phyloP scores from a whole-genome alignment of 768 basidiomycete genomes.

The Psilocybe subaeruginosa region DNA sequence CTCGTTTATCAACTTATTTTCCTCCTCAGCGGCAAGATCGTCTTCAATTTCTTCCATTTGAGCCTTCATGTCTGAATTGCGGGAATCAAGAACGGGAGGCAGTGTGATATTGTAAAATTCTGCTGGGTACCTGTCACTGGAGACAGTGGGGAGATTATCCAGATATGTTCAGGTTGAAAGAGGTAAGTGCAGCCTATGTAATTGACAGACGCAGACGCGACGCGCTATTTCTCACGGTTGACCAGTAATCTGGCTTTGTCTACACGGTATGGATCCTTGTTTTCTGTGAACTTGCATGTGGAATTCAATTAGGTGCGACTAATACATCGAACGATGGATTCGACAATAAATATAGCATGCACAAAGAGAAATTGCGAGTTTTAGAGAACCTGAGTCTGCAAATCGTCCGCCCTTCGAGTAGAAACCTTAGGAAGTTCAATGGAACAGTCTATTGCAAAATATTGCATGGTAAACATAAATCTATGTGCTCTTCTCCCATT shows the following conservation, averaged over 20 bases:
- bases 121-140: not conserved
- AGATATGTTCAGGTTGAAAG: not conserved
- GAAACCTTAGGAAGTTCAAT: slow-evolving; percentile 4
- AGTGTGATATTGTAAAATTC: not conserved
- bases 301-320: not conserved
- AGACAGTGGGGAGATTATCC: not conserved
- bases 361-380: not conserved
- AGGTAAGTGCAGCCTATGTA: not conserved
- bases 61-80: slow-evolving; percentile 39
- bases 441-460: slow-evolving; percentile 26
- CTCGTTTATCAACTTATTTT: slow-evolving; percentile 89
- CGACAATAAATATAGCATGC: slow-evolving; percentile 1
- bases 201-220: slow-evolving; percentile 30
- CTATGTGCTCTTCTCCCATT: slow-evolving; percentile 75
- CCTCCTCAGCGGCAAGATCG: slow-evolving; percentile 81
- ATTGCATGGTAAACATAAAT: slow-evolving; percentile 23
- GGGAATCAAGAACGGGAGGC: not conserved
- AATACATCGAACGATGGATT: not conserved
- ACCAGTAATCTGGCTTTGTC: not conserved
- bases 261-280: too few relatives aligned
- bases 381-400: not conserved
- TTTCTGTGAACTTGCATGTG: not conserved
- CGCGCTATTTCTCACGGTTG: slow-evolving; percentile 45
- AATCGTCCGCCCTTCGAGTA: not conserved
- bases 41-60: slow-evolving; percentile 76